phyloP scores from a whole-genome alignment of 768 basidiomycete genomes.

The Leucosporidium scottii region DNA sequence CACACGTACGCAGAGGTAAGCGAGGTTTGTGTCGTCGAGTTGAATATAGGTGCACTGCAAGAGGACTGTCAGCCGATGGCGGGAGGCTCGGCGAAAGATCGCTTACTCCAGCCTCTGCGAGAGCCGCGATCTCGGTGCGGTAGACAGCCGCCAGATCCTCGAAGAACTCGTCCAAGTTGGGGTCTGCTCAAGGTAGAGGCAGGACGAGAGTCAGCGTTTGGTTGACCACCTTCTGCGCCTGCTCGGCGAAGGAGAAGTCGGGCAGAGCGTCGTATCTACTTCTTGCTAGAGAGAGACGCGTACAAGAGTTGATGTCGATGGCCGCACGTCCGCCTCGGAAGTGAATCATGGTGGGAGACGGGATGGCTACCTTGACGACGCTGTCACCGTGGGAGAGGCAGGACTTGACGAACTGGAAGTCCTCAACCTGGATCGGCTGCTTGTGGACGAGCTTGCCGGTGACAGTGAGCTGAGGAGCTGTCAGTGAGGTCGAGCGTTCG shows the following conservation, averaged over 20 bases:
- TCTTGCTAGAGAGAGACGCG: no score
- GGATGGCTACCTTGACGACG: slow-evolving; percentile 39
- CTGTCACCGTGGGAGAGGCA: slow-evolving; percentile 18
- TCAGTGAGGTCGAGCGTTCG: no score
- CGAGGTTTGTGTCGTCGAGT: slow-evolving; percentile 36
- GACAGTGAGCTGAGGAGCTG: no score
- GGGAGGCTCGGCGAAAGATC: no score
- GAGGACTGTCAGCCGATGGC: background rate
- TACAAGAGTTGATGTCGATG: slow-evolving; percentile 26
- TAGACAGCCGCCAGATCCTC: slow-evolving; percentile 32
- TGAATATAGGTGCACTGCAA: slow-evolving; percentile 28
- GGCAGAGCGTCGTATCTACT: no score
- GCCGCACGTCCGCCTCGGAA: slow-evolving; percentile 33
- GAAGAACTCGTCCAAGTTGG: slow-evolving; percentile 33
- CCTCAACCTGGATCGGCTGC: slow-evolving; percentile 36
- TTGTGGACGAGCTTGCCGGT: slow-evolving; percentile 5
- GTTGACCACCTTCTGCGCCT: no score
- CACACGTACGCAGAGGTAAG: slow-evolving; percentile 22
- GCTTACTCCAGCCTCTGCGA: slow-evolving; percentile 24
- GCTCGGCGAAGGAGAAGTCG: no score
- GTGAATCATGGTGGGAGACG: slow-evolving; percentile 37
- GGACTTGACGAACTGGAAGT: slow-evolving; percentile 36
- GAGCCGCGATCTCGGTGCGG: slow-evolving; percentile 29
- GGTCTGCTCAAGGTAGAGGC: background rate
- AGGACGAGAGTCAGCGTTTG: background rate